These are phyloP conservation scores for Mrakia hoshinonis DNA, from an alignment of 768 basidiomycete genomes.

Conservation along the genomic window DNA sequence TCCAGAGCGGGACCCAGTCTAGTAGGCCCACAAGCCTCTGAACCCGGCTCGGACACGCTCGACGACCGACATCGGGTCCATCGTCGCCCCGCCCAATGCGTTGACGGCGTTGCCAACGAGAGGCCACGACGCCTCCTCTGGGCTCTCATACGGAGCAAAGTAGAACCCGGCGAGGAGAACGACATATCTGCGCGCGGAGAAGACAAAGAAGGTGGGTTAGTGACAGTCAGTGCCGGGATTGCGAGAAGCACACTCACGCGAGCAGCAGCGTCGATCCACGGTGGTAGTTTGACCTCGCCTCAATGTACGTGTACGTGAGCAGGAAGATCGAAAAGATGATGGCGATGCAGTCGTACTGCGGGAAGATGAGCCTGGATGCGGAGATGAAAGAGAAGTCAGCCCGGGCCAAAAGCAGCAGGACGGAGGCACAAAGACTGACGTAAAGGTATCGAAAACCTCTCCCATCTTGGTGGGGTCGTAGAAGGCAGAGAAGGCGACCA, in stretches of 20 bases:
- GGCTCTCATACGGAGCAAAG: conserved; percentile 47
- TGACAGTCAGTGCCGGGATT: conserved; percentile 22
- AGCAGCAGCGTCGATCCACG: conserved; percentile 90
- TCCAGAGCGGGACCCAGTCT: too few species aligned
- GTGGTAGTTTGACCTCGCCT: conserved; percentile 82
- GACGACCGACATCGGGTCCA: conserved; percentile 16
- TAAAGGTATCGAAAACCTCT: conserved; percentile 79
- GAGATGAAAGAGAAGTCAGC: background rate
- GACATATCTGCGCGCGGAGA: conserved; percentile 57
- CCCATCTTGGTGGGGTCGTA: conserved; percentile 81
- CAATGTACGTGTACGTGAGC: conserved; percentile 97
- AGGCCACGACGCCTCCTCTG: conserved; percentile 20
- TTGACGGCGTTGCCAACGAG: background rate
- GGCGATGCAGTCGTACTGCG: conserved; percentile 92
- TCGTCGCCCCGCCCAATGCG: background rate
- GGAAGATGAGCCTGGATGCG: conserved; percentile 77
- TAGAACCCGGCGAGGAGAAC: conserved; percentile 88
- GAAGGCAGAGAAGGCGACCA: conserved; percentile 98
- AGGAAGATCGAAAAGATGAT: conserved; percentile 75
- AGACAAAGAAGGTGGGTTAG: too few species aligned
- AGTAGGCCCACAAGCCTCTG: conserved; percentile 9
- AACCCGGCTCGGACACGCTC: conserved; percentile 5
- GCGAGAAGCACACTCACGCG: conserved; percentile 49
- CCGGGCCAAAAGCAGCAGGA: too few species aligned
- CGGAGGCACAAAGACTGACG: too few species aligned